phyloP scores from a whole-genome alignment of 805 yeast species.

The Suhomyces vadensis region DNA sequence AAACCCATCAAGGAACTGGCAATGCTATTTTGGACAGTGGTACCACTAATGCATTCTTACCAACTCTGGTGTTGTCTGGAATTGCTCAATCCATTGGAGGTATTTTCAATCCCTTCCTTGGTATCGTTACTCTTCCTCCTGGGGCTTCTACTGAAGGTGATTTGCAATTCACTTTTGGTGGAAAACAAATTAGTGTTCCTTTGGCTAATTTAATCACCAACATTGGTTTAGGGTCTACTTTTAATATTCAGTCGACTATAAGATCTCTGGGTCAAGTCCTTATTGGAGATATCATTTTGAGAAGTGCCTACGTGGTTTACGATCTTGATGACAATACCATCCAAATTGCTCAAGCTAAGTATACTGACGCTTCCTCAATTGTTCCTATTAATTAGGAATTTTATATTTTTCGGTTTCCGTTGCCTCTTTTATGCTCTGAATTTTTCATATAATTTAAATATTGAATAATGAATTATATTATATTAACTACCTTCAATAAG shows the following conservation, averaged over 20 bases:
- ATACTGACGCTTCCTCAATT: too few species aligned
- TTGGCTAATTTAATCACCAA: constrained; percentile 4
- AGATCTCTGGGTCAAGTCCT: too few species aligned
- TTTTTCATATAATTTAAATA: too few species aligned
- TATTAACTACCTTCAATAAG: too few species aligned
- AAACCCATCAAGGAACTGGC: background rate
- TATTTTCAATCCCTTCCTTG: background rate
- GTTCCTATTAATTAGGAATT: too few species aligned
- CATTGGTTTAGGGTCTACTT: too few species aligned
- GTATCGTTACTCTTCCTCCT: background rate
- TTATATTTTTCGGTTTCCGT: too few species aligned
- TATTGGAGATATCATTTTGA: too few species aligned
- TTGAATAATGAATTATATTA: too few species aligned
- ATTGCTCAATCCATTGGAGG: background rate
- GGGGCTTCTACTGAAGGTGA: background rate
- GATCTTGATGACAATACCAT: constrained; percentile 36
- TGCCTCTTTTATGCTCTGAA: too few species aligned
- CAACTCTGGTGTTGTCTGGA: background rate
- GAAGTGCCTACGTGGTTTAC: too few species aligned
- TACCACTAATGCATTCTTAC: constrained; percentile 8
- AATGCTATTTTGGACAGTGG: constrained; percentile 11
- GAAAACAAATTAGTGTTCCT: constrained; percentile 7
- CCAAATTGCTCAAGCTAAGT: constrained; percentile 24
- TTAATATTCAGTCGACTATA: too few species aligned
- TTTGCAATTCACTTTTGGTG: constrained; percentile 9